These are phyloP conservation scores for Fusarium multiceps DNA, from an alignment of 2,329 filamentous ascomycete genomes.

Conservation along the genomic window DNA sequence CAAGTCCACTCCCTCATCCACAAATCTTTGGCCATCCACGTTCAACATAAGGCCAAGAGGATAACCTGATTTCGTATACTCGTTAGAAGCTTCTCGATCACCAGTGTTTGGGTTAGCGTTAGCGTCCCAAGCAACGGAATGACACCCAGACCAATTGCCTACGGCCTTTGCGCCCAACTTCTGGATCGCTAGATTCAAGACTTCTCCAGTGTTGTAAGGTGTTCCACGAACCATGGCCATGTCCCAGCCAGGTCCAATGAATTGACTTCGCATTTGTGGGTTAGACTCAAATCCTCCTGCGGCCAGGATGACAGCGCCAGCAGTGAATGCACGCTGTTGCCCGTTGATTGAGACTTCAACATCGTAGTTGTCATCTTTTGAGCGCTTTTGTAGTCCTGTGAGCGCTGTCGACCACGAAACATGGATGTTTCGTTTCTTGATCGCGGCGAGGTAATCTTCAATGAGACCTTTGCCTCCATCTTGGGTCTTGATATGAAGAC, in stretches of 20 bases:
- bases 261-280: slow-evolving; percentile 65
- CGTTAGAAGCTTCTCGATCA: slow-evolving; percentile 15
- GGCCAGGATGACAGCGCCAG: slow-evolving; percentile 1
- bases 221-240: slow-evolving; percentile 45
- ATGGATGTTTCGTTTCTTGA: not conserved
- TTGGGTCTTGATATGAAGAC: slow-evolving; percentile 14
- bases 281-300: slow-evolving; percentile 55
- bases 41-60: slow-evolving; percentile 21
- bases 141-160: slow-evolving; percentile 10
- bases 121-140: slow-evolving; percentile 20
- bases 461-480: slow-evolving; percentile 21
- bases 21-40: slow-evolving; percentile 3
- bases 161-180: slow-evolving; percentile 4
- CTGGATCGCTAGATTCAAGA: not conserved
- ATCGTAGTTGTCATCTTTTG: not conserved
- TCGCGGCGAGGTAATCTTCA: slow-evolving; percentile 12
- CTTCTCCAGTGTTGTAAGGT: slow-evolving; percentile 26
- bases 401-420: slow-evolving; percentile 16
- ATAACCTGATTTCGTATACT: slow-evolving; percentile 23
- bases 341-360: not conserved
- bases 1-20: slow-evolving; percentile 15
- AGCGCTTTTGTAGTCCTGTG: not conserved
- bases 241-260: slow-evolving; percentile 55
- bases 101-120: slow-evolving; percentile 17
- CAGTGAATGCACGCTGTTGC: rapidly evolving